Percentiles rank a stretch among this genome's conserved stretches.
These are phyloP conservation scores for Saccharomycopsis crataegensis DNA, from an alignment of 1,139 yeast species.

Conservation along the genomic window DNA sequence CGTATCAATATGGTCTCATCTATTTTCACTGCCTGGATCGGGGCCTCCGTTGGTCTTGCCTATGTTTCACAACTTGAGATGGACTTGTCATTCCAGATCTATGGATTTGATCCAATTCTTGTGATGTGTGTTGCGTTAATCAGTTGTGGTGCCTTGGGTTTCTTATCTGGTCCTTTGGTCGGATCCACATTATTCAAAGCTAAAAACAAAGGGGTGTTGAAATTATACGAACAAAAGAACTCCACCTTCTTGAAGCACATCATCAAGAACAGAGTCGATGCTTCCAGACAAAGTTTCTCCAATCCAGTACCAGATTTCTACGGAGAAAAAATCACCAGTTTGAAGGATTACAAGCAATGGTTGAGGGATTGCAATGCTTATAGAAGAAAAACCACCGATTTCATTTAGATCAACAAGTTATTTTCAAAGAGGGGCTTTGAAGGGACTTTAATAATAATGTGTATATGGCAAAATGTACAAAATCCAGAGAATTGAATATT, in stretches of 20 bases:
- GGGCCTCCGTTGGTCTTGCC: slow-evolving; percentile 67
- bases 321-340: slow-evolving; percentile 88
- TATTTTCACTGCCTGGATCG: slow-evolving; percentile 55
- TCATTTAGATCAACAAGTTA: slow-evolving; percentile 36
- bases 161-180: slow-evolving; percentile 72
- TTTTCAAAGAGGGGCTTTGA: not conserved
- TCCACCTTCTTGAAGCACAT: slow-evolving; percentile 67
- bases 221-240: slow-evolving; percentile 53
- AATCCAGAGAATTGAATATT: too few relatives aligned
- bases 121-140: slow-evolving; percentile 62
- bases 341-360: slow-evolving; percentile 90
- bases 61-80: slow-evolving; percentile 71
- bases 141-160: slow-evolving; percentile 72
- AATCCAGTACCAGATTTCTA: slow-evolving; percentile 98
- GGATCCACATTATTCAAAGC: slow-evolving; percentile 66
- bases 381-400: slow-evolving; percentile 76
- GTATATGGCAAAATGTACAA: too few relatives aligned
- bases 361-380: slow-evolving; percentile 89
- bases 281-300: slow-evolving; percentile 83
- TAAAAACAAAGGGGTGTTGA: slow-evolving; percentile 40
- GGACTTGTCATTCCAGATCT: slow-evolving; percentile 72
- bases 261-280: slow-evolving; percentile 78
- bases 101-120: slow-evolving; percentile 83
- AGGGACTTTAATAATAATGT: not conserved
- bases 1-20: slow-evolving; percentile 64